phyloP scores from a whole-genome alignment of 2,329 filamentous ascomycete species.

The Alternaria rosae region DNA sequence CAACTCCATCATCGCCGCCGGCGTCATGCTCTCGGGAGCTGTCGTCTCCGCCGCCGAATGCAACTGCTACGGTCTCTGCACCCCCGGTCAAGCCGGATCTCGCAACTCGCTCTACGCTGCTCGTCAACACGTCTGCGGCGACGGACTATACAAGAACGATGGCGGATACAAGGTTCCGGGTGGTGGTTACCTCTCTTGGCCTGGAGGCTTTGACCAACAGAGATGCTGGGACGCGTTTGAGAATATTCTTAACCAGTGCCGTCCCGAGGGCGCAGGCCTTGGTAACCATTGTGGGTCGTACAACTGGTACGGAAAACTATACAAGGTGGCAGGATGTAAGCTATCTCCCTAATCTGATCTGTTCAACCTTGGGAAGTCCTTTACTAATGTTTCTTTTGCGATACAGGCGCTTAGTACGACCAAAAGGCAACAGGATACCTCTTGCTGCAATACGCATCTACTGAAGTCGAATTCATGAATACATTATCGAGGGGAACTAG shows the following conservation, averaged over 20 bases:
- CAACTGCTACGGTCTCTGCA: neutral
- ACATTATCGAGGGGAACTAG: accelerated
- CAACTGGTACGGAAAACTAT: neutral
- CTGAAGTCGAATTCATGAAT: accelerated
- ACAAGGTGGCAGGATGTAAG: neutral
- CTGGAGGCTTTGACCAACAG: neutral
- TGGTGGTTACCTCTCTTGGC: neutral
- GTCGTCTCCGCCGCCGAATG: neutral
- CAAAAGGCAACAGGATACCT: too few relatives aligned
- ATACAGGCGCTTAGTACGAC: too few relatives aligned
- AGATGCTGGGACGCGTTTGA: neutral
- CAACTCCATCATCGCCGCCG: neutral
- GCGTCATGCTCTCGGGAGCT: neutral
- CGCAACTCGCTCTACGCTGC: neutral
- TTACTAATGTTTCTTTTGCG: too few relatives aligned
- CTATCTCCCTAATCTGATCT: too few relatives aligned
- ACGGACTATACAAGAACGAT: neutral
- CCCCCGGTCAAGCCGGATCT: too few relatives aligned
- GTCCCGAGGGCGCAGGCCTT: neutral
- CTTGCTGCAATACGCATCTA: neutral
- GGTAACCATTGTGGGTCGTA: neutral
- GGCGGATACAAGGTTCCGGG: neutral
- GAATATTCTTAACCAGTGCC: neutral
- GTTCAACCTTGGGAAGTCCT: too few relatives aligned
- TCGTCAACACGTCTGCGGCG: neutral